Base-by-base conservation (phyloP, 2,329 filamentous ascomycete species). In the Aspergillus sp. region DNA sequence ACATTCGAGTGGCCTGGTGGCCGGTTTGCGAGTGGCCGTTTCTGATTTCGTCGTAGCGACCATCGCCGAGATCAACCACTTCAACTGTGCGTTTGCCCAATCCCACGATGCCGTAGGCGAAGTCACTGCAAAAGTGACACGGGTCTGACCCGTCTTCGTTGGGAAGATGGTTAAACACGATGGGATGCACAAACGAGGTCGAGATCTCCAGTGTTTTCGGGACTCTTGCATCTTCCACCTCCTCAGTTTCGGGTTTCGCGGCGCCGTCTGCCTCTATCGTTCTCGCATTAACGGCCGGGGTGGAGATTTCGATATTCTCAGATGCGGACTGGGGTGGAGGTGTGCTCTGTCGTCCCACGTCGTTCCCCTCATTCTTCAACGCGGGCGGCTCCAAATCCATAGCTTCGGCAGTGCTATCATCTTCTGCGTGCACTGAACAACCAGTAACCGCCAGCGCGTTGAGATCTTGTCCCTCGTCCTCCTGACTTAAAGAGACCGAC, bases 91-190 rank as follows among this genome's bases (percentile, higher is more conserved):
- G 64, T 54, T 72, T 68, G 2, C 74, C 76, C 3, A 77, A 68
- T 1, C 81, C 80, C 0, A 77, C 58, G 8, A 83, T 71, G 1
- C 77, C 75, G 50, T 80, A 82, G 0, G 68, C 55, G 13, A 77
- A 73, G 15, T 78, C 68, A 3, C 65, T 57, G 63, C 80, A 83
- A 73, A 78, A 82, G 61, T 79, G 66, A 64, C 80, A 82, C 1
- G 72, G 67, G 1, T 63, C 50, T 1, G 57, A 61, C 13, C 59
- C 60, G 13, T 69, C 57, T 4, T 52, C 28, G 6, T 66, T 34
- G 13, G 69, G 64, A 5, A 70, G 64, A 61, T 75, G 66, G 38
- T 76, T 72, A 66, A 81, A 80, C 13, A 58, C 52, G 22, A 82
- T 73, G 0, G 79, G 79, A 53, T 81, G 78, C 17, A 74, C 70